These are phyloP conservation scores for Chimonanthus praecox DNA, from an alignment of 164 flowering plant genomes.

Conservation along the genomic window DNA sequence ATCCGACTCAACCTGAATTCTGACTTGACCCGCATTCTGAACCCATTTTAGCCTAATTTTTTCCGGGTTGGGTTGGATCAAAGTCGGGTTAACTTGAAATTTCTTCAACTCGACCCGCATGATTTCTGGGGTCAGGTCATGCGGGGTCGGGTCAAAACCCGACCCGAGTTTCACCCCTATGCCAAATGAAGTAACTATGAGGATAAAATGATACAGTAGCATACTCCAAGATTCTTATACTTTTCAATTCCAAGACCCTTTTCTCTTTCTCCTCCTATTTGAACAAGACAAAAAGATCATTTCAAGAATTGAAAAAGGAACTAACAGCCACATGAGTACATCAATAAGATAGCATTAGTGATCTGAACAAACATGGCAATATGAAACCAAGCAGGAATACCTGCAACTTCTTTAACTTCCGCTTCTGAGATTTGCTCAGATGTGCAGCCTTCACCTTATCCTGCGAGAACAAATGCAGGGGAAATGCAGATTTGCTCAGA, in stretches of 20 bases:
- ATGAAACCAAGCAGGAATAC: conserved; percentile 17
- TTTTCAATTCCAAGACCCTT: conserved; percentile 34
- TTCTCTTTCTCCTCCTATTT: conserved; percentile 68
- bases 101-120: too few species aligned
- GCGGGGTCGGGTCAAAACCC: too few species aligned
- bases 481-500: background rate
- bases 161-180: too few species aligned
- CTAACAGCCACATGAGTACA: background rate
- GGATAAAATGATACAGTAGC: conserved; percentile 6
- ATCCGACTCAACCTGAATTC: too few species aligned
- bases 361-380: background rate
- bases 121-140: too few species aligned
- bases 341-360: background rate
- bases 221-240: conserved; percentile 61
- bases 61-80: too few species aligned
- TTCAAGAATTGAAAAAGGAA: background rate
- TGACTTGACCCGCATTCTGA: too few species aligned
- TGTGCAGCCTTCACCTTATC: conserved; percentile 9
- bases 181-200: background rate
- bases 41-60: too few species aligned
- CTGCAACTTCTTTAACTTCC: conserved; percentile 74
- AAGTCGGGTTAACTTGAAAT: too few species aligned
- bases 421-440: conserved; percentile 60
- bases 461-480: conserved; percentile 14
- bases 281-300: background rate